These are phyloP conservation scores for Aspergillus transmontanensis DNA, from an alignment of 2,329 filamentous ascomycete genomes.

Conservation along the genomic window DNA sequence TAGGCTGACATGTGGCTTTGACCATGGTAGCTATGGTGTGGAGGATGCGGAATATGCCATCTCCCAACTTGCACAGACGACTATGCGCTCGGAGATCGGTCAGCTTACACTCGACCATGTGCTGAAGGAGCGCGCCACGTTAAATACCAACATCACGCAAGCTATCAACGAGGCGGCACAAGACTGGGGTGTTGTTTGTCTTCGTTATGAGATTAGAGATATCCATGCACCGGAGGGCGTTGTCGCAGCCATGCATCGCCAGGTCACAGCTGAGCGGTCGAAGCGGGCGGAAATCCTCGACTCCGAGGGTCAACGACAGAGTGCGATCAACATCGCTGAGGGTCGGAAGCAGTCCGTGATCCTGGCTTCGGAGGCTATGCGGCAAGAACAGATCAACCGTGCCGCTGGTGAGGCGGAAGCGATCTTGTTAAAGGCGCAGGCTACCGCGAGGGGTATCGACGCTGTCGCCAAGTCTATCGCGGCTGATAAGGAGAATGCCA, in stretches of 20 bases:
- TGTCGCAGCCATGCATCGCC: slow-evolving; percentile 96
- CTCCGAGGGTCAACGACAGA: slow-evolving; percentile 94
- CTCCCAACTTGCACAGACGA: slow-evolving; percentile 95
- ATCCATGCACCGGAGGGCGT: slow-evolving; percentile 94
- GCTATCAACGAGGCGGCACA: slow-evolving; percentile 98
- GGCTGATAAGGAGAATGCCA: slow-evolving; percentile 72
- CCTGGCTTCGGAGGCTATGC: slow-evolving; percentile 87
- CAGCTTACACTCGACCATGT: slow-evolving; percentile 96
- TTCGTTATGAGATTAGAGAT: slow-evolving; percentile 97
- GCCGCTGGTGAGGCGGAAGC: slow-evolving; percentile 93
- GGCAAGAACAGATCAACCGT: slow-evolving; percentile 88
- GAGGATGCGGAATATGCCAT: slow-evolving; percentile 99
- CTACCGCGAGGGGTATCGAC: slow-evolving; percentile 86
- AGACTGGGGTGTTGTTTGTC: slow-evolving; percentile 93
- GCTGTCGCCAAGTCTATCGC: slow-evolving; percentile 77
- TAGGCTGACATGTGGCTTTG: slow-evolving; percentile 2
- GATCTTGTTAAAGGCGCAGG: slow-evolving; percentile 80
- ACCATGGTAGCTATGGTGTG: slow-evolving; percentile 77
- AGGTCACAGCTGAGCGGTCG: slow-evolving; percentile 94
- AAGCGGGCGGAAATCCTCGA: slow-evolving; percentile 98
- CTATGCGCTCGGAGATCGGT: slow-evolving; percentile 98
- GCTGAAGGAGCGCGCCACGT: slow-evolving; percentile 90
- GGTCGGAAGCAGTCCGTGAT: slow-evolving; percentile 97
- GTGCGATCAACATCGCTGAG: slow-evolving; percentile 98
- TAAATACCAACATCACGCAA: slow-evolving; percentile 98